Evolutionary conservation across 768 basidiomycete genomes (phyloP).

Genomic region (Pleurotus djamor): DNA sequence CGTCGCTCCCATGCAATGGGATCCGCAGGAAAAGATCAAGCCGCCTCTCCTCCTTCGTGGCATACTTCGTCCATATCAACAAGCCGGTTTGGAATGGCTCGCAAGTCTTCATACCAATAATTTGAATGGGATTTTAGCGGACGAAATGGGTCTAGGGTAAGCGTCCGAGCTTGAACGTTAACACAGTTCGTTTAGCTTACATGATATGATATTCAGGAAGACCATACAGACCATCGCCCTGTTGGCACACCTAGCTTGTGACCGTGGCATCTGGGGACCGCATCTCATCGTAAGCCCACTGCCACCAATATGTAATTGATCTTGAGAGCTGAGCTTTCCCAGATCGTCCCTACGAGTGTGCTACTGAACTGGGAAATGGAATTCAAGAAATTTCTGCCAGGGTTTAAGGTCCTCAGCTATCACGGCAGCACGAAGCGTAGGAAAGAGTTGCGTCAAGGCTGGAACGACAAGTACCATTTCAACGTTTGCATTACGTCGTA

Average conservation of each 20-base stretch:
- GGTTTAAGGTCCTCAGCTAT: constrained; percentile 85
- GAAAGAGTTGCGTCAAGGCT: constrained; percentile 86
- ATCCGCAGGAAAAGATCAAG: constrained; percentile 51
- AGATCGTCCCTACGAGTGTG: constrained; percentile 92
- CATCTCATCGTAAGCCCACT: constrained; percentile 70
- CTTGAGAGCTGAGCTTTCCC: constrained; percentile 1
- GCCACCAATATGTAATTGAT: background rate
- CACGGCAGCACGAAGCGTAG: constrained; percentile 88
- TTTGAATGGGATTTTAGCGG: constrained; percentile 82
- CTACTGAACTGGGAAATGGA: constrained; percentile 97
- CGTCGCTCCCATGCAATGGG: constrained; percentile 71
- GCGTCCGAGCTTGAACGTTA: constrained; percentile 15
- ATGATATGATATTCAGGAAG: constrained; percentile 48
- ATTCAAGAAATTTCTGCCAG: constrained; percentile 93
- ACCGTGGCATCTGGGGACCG: constrained; percentile 89
- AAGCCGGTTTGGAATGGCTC: constrained; percentile 93
- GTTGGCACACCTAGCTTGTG: constrained; percentile 89
- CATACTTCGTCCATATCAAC: constrained; percentile 88
- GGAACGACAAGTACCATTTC: constrained; percentile 87
- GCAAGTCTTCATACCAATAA: constrained; percentile 81
- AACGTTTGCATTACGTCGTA: constrained; percentile 97
- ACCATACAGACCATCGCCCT: constrained; percentile 97
- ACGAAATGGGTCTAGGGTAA: constrained; percentile 95
- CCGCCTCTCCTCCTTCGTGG: constrained; percentile 82
- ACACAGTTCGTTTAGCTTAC: constrained; percentile 4